These are phyloP conservation scores for Gossypium turneri DNA, from an alignment of 345 rosid genomes.

Conservation along the genomic window DNA sequence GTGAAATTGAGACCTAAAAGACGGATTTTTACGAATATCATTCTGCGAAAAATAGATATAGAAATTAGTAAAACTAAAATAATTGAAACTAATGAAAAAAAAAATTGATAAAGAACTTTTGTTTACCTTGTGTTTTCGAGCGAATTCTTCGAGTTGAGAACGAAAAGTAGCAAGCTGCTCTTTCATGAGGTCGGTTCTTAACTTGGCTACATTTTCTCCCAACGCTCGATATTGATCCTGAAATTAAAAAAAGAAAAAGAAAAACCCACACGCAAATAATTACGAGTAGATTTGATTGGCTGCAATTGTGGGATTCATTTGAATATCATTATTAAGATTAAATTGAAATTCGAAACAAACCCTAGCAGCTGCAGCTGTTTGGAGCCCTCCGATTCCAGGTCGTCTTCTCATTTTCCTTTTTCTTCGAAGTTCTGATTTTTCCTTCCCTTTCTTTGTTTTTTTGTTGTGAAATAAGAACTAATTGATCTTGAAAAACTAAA, in stretches of 20 bases:
- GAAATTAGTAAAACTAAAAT: not conserved
- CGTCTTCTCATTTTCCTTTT: slow-evolving; percentile 54
- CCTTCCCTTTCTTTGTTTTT: not conserved
- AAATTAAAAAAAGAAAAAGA: not conserved
- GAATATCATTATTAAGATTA: not conserved
- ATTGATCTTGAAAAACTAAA: no score
- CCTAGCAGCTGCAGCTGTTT: slow-evolving; percentile 76
- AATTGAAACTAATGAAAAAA: not conserved
- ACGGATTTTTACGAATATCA: slow-evolving; percentile 67
- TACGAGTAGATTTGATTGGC: not conserved
- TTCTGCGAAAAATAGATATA: slow-evolving; percentile 40
- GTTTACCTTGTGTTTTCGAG: slow-evolving; percentile 84
- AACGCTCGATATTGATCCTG: slow-evolving; percentile 76
- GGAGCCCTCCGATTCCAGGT: slow-evolving; percentile 87
- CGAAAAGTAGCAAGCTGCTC: slow-evolving; percentile 91
- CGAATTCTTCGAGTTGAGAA: slow-evolving; percentile 85
- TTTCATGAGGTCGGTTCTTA: slow-evolving; percentile 86
- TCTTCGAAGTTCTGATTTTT: not conserved
- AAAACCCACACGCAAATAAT: not conserved
- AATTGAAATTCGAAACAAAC: slow-evolving; percentile 27
- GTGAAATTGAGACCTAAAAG: slow-evolving; percentile 77
- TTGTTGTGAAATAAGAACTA: not conserved
- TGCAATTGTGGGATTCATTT: not conserved
- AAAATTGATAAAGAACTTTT: not conserved
- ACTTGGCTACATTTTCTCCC: slow-evolving; percentile 89